Conservation (phyloP, 208 protist species). For the Acanthamoeba royreba region DNA sequence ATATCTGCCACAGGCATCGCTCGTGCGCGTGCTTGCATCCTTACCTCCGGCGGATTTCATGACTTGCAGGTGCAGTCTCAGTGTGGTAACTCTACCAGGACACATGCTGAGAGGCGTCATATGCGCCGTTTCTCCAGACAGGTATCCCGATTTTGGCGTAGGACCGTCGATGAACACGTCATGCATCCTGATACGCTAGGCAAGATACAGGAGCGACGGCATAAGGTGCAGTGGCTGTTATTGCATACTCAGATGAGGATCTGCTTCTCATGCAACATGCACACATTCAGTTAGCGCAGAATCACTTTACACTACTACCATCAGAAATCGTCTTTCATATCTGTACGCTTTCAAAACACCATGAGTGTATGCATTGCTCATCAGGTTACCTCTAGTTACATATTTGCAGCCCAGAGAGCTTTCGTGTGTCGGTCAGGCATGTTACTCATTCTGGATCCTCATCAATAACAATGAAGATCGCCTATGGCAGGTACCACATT, state of each 20-base stretch:
- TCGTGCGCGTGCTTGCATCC: neutral
- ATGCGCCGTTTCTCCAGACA: too few relatives aligned
- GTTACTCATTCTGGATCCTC: neutral
- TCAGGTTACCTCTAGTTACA: neutral
- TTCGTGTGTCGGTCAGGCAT: neutral
- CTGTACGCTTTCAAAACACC: too few relatives aligned
- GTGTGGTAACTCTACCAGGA: too few relatives aligned
- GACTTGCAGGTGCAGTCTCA: neutral
- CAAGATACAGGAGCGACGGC: neutral
- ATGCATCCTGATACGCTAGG: neutral
- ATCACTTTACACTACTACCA: neutral
- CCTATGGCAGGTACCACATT: neutral
- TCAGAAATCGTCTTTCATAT: neutral
- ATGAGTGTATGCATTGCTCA: too few relatives aligned
- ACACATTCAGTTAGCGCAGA: neutral
- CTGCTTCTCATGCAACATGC: neutral
- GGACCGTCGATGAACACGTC: neutral
- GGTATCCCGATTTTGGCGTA: neutral
- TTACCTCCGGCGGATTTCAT: neutral
- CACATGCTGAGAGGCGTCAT: too few relatives aligned
- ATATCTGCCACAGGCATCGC: neutral
- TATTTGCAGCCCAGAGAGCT: neutral
- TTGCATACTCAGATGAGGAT: neutral
- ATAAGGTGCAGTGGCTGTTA: neutral
- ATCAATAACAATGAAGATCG: neutral